Evolutionary conservation across 371 early-diverging fungal species (phyloP).

Genomic region (Zychaea mexicana): DNA sequence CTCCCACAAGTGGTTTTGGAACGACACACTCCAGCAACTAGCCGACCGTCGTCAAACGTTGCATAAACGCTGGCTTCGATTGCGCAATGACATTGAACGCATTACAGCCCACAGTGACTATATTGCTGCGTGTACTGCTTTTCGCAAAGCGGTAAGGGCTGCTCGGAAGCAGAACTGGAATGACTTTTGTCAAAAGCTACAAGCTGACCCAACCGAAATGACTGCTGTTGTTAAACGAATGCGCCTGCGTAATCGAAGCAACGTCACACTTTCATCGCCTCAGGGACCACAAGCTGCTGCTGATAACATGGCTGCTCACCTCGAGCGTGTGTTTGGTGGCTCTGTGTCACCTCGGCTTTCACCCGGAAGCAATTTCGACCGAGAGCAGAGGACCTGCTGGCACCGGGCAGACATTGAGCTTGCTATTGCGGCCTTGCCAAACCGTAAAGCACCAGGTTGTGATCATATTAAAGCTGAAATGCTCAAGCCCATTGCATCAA

Average conservation of each 20-base stretch:
- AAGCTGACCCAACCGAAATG: not conserved
- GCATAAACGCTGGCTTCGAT: constrained; percentile 5
- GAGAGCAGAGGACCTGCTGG: not conserved
- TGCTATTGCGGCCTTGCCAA: constrained; percentile 5
- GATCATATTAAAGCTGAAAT: constrained; percentile 31
- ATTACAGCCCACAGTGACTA: constrained; percentile 6
- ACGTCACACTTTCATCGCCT: not conserved
- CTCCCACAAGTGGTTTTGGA: constrained; percentile 14
- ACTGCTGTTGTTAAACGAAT: not conserved
- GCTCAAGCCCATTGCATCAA: constrained; percentile 13
- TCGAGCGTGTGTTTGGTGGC: not conserved
- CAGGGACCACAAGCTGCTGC: constrained; percentile 3
- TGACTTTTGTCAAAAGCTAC: constrained; percentile 9
- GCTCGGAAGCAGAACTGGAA: constrained; percentile 16
- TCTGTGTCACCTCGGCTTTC: no score
- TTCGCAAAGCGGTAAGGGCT: not conserved
- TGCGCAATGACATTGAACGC: constrained; percentile 8
- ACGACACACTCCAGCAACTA: constrained; percentile 6
- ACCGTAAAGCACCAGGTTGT: constrained; percentile 18
- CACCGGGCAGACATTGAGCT: not conserved
- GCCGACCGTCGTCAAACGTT: not conserved
- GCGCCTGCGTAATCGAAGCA: not conserved
- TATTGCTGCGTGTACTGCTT: not conserved
- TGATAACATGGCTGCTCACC: not conserved
- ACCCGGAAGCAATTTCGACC: no score